Conservation (phyloP, 495 filamentous ascomycete species). For the Penicillium lividum region DNA sequence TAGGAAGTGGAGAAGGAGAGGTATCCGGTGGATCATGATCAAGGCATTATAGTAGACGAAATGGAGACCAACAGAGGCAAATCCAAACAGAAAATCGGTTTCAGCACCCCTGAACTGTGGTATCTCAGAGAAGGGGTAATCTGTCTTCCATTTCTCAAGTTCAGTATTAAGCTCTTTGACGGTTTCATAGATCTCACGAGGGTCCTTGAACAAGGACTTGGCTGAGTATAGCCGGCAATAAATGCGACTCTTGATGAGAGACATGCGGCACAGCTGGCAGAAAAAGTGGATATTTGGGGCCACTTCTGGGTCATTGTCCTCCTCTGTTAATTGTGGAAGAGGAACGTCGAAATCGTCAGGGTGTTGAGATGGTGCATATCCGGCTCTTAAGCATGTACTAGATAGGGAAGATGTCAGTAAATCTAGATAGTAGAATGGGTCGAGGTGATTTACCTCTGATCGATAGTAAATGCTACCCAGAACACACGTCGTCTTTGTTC, state of each 20-base stretch:
- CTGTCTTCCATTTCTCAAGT: conserved; percentile 87
- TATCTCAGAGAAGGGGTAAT: conserved; percentile 71
- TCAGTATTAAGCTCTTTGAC: conserved; percentile 87
- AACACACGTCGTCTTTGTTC: conserved; percentile 95
- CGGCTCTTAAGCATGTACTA: conserved; percentile 80
- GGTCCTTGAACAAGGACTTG: conserved; percentile 78
- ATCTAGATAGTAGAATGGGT: not conserved
- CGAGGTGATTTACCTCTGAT: conserved; percentile 67
- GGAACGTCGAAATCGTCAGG: conserved; percentile 97
- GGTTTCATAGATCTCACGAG: conserved; percentile 80
- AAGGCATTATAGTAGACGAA: conserved; percentile 95
- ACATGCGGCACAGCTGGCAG: conserved; percentile 81
- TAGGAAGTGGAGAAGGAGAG: conserved; percentile 88
- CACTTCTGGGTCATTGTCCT: conserved; percentile 68
- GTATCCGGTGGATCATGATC: conserved; percentile 96
- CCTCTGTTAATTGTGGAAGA: conserved; percentile 76
- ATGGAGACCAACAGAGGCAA: conserved; percentile 85
- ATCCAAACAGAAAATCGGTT: conserved; percentile 79
- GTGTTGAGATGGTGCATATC: conserved; percentile 85
- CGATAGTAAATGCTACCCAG: conserved; percentile 94
- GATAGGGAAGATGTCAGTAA: not conserved
- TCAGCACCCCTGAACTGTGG: conserved; percentile 80
- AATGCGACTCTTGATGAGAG: conserved; percentile 86
- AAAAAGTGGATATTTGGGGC: conserved; percentile 82
- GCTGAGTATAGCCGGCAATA: conserved; percentile 87